Evolutionary conservation across 805 yeast genomes (phyloP).

Genomic region (Lipomyces sp.): DNA sequence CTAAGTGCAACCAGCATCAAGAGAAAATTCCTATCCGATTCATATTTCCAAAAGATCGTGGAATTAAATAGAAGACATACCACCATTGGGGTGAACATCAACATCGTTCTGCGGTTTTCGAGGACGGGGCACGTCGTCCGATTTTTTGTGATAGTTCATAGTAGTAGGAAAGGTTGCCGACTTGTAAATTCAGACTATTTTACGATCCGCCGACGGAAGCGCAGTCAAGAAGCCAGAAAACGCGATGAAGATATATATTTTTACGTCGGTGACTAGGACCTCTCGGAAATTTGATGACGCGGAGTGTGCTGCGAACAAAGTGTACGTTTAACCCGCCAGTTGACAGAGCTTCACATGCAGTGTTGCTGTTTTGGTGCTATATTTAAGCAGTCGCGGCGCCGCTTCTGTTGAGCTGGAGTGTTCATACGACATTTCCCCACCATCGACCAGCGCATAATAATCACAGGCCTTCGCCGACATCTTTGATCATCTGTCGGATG

Average conservation of each 20-base stretch:
- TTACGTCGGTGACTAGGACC: neutral
- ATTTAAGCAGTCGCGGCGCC: too few relatives aligned
- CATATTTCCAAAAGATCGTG: neutral
- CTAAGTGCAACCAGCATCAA: too few relatives aligned
- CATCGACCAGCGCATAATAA: too few relatives aligned
- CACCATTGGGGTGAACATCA: neutral
- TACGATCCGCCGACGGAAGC: neutral
- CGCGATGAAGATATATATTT: neutral
- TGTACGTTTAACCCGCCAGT: too few relatives aligned
- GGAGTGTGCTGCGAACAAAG: too few relatives aligned
- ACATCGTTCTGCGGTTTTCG: neutral
- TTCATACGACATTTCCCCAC: too few relatives aligned
- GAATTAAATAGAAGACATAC: neutral
- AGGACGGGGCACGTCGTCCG: slow-evolving; percentile 4
- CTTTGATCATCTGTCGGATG: too few relatives aligned
- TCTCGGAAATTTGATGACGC: neutral
- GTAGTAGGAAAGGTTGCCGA: neutral
- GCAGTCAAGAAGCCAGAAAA: neutral
- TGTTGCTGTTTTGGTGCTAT: too few relatives aligned
- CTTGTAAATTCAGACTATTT: neutral
- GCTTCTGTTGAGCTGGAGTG: too few relatives aligned
- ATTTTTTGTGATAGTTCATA: neutral
- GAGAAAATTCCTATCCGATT: too few relatives aligned
- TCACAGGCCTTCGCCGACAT: too few relatives aligned
- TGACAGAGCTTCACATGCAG: too few relatives aligned